phyloP scores from a whole-genome alignment of 306 rosid species.

The Sicyos edulis region DNA sequence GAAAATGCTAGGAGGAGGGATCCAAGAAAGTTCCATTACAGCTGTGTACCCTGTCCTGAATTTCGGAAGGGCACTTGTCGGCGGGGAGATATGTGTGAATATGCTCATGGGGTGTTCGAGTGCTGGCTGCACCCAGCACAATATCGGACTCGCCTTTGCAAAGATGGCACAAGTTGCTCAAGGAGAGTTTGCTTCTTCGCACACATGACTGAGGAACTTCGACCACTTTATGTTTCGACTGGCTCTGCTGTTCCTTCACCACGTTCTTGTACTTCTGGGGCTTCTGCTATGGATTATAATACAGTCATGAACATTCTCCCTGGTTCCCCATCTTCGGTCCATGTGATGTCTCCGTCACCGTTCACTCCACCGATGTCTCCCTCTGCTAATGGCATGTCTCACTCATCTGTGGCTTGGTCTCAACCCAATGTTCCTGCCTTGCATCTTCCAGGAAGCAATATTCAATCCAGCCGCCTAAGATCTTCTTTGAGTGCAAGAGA shows the following conservation, averaged over 20 bases:
- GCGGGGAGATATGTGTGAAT: slow-evolving; percentile 93
- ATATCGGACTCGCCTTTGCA: slow-evolving; percentile 84
- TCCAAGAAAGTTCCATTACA: slow-evolving; percentile 86
- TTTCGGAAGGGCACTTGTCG: slow-evolving; percentile 93
- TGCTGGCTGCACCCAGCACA: slow-evolving; percentile 98
- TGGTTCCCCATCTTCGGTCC: slow-evolving; percentile 77
- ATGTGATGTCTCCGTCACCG: slow-evolving; percentile 78
- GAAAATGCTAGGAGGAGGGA: slow-evolving; percentile 98
- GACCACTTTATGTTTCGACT: slow-evolving; percentile 81
- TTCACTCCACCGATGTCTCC: slow-evolving; percentile 93
- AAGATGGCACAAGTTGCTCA: slow-evolving; percentile 72
- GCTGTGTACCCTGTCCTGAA: slow-evolving; percentile 95
- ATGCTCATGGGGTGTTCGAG: slow-evolving; percentile 94
- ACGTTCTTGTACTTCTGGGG: slow-evolving; percentile 62
- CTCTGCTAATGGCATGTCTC: slow-evolving; percentile 73
- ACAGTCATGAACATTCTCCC: slow-evolving; percentile 87
- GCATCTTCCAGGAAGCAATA: slow-evolving; percentile 83
- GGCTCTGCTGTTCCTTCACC: slow-evolving; percentile 96
- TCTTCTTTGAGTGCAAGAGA: slow-evolving; percentile 83
- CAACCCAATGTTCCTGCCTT: slow-evolving; percentile 87
- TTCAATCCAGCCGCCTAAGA: slow-evolving; percentile 85
- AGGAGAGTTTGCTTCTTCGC: slow-evolving; percentile 95
- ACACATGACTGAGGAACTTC: slow-evolving; percentile 76
- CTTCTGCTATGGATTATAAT: slow-evolving; percentile 75
- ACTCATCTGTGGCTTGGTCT: slow-evolving; percentile 64